Base-by-base conservation (phyloP, 352 stramenopile genomes). In the Aphanomyces cochlioides region DNA sequence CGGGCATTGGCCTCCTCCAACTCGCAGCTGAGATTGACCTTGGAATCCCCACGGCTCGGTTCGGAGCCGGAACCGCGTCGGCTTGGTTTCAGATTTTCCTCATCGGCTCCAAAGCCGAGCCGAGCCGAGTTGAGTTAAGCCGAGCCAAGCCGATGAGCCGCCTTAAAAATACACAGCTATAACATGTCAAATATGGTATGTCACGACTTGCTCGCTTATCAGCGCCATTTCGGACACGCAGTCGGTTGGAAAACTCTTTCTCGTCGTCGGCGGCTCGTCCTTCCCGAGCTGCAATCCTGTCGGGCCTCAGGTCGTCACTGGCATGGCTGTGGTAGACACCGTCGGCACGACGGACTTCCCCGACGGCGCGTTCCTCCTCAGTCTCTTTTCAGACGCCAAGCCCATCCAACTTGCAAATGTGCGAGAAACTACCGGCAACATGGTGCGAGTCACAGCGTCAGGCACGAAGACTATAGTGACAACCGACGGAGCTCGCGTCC, bases 291-390 rank as follows among this genome's bases (percentile, higher is more conserved):
- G 50, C 50, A 58, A 58, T 21, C 50, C 50, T 13, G 50, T 50
- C 17, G 43, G 43, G 10, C 43, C 43, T 47, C 60, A 67, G 28
- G 13, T 41, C 5, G 19, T 67, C 8, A 19, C 21, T 13, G 37
- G 60, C 4, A 36, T 56, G 17, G 28, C 8, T 41, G 54, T 57
- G 43, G 47, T 67, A 10, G 60, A 67, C 19, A 28, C 60, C 56
- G 43, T 50, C 43, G 19, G 13, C 2, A 28, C 37, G 5, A 13
- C 21, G 4, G 19, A 15, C 12, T 66, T 54, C 8, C 58, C 58
- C 15, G 15, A 66, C 10, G 58, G 58, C 43, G 60, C 19, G n/a
- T 67, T 41, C 47, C 41, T 67, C 19, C 1, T 57, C 15, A 67
- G 38, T 19, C n/a, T 37, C 7, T 67, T 67, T 57, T 37, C 60